phyloP scores from a whole-genome alignment of 2,329 filamentous ascomycete genomes.

The Beauveria sp. region DNA sequence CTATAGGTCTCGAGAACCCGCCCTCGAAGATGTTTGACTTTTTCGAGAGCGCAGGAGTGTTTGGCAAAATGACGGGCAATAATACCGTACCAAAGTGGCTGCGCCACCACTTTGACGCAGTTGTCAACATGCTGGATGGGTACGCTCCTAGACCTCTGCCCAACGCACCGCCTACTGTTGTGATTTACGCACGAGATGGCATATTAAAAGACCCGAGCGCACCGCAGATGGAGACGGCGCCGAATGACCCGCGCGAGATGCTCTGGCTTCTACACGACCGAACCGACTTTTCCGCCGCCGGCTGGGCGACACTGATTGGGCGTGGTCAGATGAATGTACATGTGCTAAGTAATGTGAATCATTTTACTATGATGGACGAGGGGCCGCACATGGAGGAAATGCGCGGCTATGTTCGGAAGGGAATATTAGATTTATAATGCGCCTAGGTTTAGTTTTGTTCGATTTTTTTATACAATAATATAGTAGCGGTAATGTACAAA shows the following conservation, averaged over 20 bases:
- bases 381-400: neutral
- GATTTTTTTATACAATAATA: neutral
- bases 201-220: constrained; percentile 40
- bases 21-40: constrained; percentile 58
- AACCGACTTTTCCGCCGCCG: constrained; percentile 47
- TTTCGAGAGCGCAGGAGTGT: constrained; percentile 64
- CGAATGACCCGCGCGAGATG: neutral
- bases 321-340: constrained; percentile 45
- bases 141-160: constrained; percentile 53
- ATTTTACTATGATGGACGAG: constrained; percentile 72
- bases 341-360: constrained; percentile 55
- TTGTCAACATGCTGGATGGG: constrained; percentile 59
- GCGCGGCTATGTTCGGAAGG: neutral
- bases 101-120: constrained; percentile 63
- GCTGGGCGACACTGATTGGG: constrained; percentile 17
- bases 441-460: neutral
- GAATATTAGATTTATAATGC: neutral
- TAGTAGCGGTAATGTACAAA: neutral
- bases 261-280: constrained; percentile 64
- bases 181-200: constrained; percentile 67
- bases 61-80: constrained; percentile 48
- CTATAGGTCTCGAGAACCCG: constrained; percentile 59
- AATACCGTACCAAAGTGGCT: constrained; percentile 56
- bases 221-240: constrained; percentile 44
- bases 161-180: constrained; percentile 52